Conservation (phyloP, 1,139 yeast genomes). For the Taphrina communis region DNA sequence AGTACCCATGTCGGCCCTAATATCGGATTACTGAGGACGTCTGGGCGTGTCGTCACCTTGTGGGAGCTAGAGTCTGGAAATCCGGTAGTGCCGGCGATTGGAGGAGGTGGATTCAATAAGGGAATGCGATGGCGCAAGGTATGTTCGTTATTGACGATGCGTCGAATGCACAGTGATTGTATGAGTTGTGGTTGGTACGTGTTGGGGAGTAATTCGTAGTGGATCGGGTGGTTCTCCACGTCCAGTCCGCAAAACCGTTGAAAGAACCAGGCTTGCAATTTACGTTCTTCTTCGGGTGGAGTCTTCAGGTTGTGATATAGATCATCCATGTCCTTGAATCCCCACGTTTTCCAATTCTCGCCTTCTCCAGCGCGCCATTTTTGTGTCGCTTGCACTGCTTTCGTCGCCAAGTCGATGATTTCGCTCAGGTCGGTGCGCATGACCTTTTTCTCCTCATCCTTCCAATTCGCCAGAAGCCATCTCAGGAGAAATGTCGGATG, state of each 20-base stretch:
- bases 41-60: neutral
- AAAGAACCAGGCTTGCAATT: constrained; percentile 20
- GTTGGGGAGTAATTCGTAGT: constrained; percentile 30
- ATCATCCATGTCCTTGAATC: constrained; percentile 36
- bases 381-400: constrained; percentile 18
- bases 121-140: constrained; percentile 32
- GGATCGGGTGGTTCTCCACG: constrained; percentile 25
- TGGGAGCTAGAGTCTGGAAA: neutral
- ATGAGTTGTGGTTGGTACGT: constrained; percentile 19
- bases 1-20: constrained; percentile 35
- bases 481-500: constrained; percentile 36
- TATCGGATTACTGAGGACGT: constrained; percentile 25
- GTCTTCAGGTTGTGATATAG: constrained; percentile 27
- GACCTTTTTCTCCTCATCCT: constrained; percentile 21
- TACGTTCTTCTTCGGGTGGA: constrained; percentile 13
- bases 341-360: constrained; percentile 34
- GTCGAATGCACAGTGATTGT: constrained; percentile 22
- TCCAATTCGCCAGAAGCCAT: constrained; percentile 33
- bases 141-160: constrained; percentile 34
- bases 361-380: constrained; percentile 35
- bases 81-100: neutral
- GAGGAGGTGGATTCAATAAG: constrained; percentile 28
- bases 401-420: constrained; percentile 13
- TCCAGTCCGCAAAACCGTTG: constrained; percentile 31
- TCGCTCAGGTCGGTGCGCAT: constrained; percentile 14